Base-by-base conservation (phyloP, 495 filamentous ascomycete species). In the Podospora tetraspora region DNA sequence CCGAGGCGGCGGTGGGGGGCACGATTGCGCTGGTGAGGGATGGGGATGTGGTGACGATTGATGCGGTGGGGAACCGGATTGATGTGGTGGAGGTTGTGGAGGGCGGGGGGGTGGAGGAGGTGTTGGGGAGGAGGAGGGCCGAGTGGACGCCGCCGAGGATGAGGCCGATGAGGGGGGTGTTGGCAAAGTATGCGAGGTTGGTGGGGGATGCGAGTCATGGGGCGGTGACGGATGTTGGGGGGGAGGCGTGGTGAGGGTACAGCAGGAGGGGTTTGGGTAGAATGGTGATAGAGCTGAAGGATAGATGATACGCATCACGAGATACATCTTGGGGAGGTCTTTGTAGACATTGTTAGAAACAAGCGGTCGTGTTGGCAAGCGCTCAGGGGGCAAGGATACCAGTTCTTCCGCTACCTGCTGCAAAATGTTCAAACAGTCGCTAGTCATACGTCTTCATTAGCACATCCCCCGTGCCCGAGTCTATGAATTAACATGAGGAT, bases 31-130 rank as follows among this genome's bases (percentile, higher is more conserved):
- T 95, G 27, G 92, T 96, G 4, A 73, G 80, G 72, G 87, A 95
- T 73, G 95, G 92, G 1, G 95, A 99, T 79, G 76, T 89, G 59
- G 85, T 99, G 68, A 92, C 90, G 4, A 99, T 99, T 72, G 89
- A 92, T 77, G 92, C 93, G 1, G 88, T 91, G 67, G 88, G 77
- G 37, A 97, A 97, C 73, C 81, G 87, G 57, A 83, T 97, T 63
- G 86, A 94, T 59, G 73, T 81, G 70, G 86, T 96, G 3, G 87
- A 85, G 0, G 64, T 76, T 1, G 64, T 37, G 3, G 22, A 64
- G 0, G 61, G 22, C 13, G 71, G 69, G 37, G 74, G 52, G 16
- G 68, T 76, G 9, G 88, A 89, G 23, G 87, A 88, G 71, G 93
- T 96, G 79, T 82, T 99, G 68, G 79, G 84, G 73, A 79, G 79